Percentiles rank a stretch among this genome's conserved stretches.
Evolutionary conservation across 768 basidiomycete genomes (phyloP).

Genomic region (Sistotremastrum suecicum): DNA sequence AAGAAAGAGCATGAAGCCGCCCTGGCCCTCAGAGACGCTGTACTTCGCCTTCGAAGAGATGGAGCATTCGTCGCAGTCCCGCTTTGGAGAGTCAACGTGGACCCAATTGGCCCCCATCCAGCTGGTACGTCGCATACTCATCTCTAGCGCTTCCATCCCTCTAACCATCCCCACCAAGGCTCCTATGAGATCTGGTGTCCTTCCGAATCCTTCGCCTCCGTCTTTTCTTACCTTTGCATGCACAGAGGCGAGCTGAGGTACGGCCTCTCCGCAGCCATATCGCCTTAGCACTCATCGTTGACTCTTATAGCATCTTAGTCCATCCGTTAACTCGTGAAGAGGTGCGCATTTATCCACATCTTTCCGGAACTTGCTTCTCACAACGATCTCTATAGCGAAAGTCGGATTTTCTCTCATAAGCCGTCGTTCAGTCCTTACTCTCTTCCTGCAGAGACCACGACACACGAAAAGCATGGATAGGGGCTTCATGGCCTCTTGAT

Average conservation of each 20-base stretch:
- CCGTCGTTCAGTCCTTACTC: background rate
- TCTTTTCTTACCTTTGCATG: constrained; percentile 64
- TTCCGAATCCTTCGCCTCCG: constrained; percentile 53
- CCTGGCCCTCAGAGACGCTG: constrained; percentile 53
- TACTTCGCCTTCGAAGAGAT: constrained; percentile 53
- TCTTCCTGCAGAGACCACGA: constrained; percentile 45
- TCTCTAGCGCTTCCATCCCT: background rate
- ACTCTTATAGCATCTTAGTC: constrained; percentile 42
- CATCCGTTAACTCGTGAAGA: constrained; percentile 62
- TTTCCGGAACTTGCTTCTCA: background rate
- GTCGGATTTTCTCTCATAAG: constrained; percentile 20
- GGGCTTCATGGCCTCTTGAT: constrained; percentile 54
- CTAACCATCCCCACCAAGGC: constrained; percentile 24
- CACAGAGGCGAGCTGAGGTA: constrained; percentile 60
- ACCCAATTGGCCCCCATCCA: constrained; percentile 63
- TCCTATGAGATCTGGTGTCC: constrained; percentile 79
- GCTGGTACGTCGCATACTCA: constrained; percentile 27
- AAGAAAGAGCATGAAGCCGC: constrained; percentile 47
- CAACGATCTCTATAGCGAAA: constrained; percentile 24
- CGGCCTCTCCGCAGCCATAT: background rate
- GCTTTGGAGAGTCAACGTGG: constrained; percentile 52
- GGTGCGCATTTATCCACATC: constrained; percentile 19
- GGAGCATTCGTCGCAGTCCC: constrained; percentile 75
- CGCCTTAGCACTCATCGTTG: background rate
- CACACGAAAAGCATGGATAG: constrained; percentile 58